These are phyloP conservation scores for Boehmeria nivea DNA, from an alignment of 306 rosid species.

Conservation along the genomic window DNA sequence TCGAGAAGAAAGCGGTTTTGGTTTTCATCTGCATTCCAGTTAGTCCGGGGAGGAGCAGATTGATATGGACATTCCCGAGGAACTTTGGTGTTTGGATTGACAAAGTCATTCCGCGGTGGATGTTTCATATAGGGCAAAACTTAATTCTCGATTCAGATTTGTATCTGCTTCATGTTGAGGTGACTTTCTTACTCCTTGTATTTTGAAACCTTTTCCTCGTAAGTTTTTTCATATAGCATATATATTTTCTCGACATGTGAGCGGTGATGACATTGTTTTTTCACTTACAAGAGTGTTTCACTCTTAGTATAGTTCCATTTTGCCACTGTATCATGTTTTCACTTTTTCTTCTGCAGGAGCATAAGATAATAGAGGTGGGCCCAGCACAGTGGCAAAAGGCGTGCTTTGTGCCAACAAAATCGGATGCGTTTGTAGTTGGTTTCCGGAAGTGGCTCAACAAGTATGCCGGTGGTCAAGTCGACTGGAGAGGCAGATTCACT, in stretches of 20 bases:
- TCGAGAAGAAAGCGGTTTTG: conserved; percentile 27
- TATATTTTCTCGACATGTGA: too few relatives aligned
- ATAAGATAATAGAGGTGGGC: conserved; percentile 49
- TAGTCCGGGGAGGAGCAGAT: conserved; percentile 89
- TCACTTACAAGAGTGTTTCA: too few relatives aligned
- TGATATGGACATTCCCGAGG: conserved; percentile 83
- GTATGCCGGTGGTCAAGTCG: conserved; percentile 70
- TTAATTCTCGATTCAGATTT: conserved; percentile 83
- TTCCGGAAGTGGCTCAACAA: conserved; percentile 78
- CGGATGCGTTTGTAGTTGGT: conserved; percentile 78
- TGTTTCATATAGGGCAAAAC: conserved; percentile 79
- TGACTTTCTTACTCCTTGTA: conserved; percentile 20
- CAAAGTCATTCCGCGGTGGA: conserved; percentile 78
- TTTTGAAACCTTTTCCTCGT: too few relatives aligned
- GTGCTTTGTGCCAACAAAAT: conserved; percentile 79
- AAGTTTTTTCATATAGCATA: too few relatives aligned
- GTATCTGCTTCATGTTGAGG: conserved; percentile 90
- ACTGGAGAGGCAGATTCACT: conserved; percentile 74
- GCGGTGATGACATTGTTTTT: too few relatives aligned
- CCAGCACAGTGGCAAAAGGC: conserved; percentile 60
- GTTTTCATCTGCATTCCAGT: conserved; percentile 75
- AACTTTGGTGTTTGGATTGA: conserved; percentile 68
- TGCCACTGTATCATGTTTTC: too few relatives aligned
- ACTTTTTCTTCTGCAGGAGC: conserved; percentile 36
- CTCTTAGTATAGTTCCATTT: too few relatives aligned